Evolutionary conservation across 1,139 yeast species (phyloP), one percentile per base, ranked within the genome.

Genomic region (Trichomonascaceae sp.): DNA sequence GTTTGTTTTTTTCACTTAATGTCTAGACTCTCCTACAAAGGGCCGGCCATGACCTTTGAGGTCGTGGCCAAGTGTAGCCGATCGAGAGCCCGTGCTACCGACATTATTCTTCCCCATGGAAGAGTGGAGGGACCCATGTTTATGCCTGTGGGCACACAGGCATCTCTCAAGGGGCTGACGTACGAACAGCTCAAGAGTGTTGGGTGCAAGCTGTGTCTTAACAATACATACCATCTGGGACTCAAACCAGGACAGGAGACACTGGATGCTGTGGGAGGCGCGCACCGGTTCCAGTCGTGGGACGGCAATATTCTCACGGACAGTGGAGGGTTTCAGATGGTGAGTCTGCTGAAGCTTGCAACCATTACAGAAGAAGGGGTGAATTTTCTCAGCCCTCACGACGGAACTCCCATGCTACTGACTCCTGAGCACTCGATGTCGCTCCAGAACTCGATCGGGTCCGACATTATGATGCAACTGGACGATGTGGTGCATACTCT

Each of bases 101-200:
- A 48, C 15, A 52, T 62, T 61, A 47, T 45, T 4, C 49, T 62
- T 31, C 67, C 68, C 5, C 68, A 63, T 43, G 68, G 68, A 8
- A 41, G 51, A 9, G 67, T 62, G 3, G 54, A 60, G 31, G 59
- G 67, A 2, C 68, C 68, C 1, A 63, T 62, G 53, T 62, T 62
- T 48, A 62, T 62, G 68, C 68, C 68, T 1, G 68, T 63, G 4
- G 67, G 65, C 29, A 63, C 67, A 13, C 66, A 64, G 48, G 68
- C 67, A 4, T 53, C 67, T 4, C 51, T 62, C 26, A 62, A 62
- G 41, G 68, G 68, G n/a, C 45, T 62, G 23, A 64, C 67, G 3
- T 58, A 62, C 8, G 60, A 60, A 35, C 68, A 62, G 45, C 54
- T 62, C 20, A 52, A 51, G 5, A 52, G 50, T 30, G 49, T 62